A percentile compares a stretch with the other conserved stretches of the same genome.
Evolutionary conservation across 495 filamentous ascomycete species (phyloP).

Genomic region (Penicillium bovifimosum): DNA sequence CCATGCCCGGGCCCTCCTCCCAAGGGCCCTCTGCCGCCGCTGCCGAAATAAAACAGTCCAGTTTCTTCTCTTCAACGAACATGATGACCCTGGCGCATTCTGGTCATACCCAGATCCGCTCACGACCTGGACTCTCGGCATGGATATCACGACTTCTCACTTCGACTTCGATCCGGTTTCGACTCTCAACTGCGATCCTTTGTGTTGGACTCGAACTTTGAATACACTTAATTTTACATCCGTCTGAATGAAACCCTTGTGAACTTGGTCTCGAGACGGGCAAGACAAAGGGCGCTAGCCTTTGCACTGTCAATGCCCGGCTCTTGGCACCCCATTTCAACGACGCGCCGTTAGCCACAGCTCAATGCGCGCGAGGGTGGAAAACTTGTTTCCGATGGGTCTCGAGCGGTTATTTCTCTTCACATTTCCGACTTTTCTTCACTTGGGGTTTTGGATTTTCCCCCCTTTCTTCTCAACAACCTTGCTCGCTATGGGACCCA

Average conservation of each 20-base stretch:
- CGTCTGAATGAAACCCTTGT: background rate
- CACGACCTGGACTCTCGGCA: slow-evolving; percentile 30
- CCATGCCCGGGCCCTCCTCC: slow-evolving; percentile 83
- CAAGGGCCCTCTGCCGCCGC: slow-evolving; percentile 74
- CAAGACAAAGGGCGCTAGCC: background rate
- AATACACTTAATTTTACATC: slow-evolving; percentile 3
- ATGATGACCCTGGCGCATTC: slow-evolving; percentile 34
- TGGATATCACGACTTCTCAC: slow-evolving; percentile 33
- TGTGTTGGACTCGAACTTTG: slow-evolving; percentile 14
- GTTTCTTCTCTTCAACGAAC: slow-evolving; percentile 29
- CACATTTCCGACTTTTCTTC: background rate
- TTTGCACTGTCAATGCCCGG: background rate
- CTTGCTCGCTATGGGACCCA: background rate
- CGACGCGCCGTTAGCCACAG: background rate
- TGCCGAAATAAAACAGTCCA: slow-evolving; percentile 60
- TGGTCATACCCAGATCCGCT: slow-evolving; percentile 20
- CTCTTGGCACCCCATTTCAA: background rate
- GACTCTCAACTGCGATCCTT: slow-evolving; percentile 18
- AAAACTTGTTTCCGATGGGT: slow-evolving; percentile 1
- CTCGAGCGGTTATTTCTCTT: background rate
- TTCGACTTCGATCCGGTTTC: slow-evolving; percentile 25
- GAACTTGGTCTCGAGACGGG: background rate
- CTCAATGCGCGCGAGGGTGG: background rate
- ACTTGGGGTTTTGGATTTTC: background rate
- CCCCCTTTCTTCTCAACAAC: background rate